Percentiles rank a stretch among this genome's conserved stretches.
Evolutionary conservation across 257 asterid genomes (phyloP).

Genomic region (Anisodus tanguticus): DNA sequence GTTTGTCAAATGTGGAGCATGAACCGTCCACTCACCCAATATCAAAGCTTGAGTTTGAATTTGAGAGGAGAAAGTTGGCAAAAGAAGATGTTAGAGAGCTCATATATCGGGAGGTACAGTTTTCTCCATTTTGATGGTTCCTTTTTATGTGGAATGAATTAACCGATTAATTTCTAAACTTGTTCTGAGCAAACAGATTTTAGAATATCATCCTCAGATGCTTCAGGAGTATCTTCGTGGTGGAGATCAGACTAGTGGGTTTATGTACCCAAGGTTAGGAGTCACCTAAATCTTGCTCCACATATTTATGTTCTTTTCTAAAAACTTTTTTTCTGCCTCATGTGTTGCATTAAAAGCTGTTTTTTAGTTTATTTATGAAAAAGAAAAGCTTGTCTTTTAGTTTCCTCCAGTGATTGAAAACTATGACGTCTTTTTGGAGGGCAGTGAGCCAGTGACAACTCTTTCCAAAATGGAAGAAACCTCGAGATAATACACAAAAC

Average conservation of each 20-base stretch:
- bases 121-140: conserved; percentile 28
- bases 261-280: conserved; percentile 95
- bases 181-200: conserved; percentile 60
- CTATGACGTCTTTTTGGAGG: neutral
- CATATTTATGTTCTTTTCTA: neutral
- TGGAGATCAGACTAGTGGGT: conserved; percentile 95
- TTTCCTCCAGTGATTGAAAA: neutral
- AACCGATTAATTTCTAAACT: conserved; percentile 26
- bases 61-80: conserved; percentile 81
- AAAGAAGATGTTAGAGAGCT: conserved; percentile 96
- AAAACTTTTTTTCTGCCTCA: conserved; percentile 19
- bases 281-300: conserved; percentile 18
- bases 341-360: neutral
- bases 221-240: conserved; percentile 87
- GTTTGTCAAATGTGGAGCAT: conserved; percentile 79
- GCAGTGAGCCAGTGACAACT: neutral
- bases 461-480: conserved; percentile 27
- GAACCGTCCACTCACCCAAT: conserved; percentile 86
- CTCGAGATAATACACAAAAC: neutral
- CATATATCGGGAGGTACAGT: conserved; percentile 64
- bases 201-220: conserved; percentile 99
- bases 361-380: neutral
- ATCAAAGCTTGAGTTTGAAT: conserved; percentile 94
- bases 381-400: neutral
- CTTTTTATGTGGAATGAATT: conserved; percentile 31